phyloP scores from a whole-genome alignment of 2,329 filamentous ascomycete genomes.

The Phaeosphaeriaceae sp. region DNA sequence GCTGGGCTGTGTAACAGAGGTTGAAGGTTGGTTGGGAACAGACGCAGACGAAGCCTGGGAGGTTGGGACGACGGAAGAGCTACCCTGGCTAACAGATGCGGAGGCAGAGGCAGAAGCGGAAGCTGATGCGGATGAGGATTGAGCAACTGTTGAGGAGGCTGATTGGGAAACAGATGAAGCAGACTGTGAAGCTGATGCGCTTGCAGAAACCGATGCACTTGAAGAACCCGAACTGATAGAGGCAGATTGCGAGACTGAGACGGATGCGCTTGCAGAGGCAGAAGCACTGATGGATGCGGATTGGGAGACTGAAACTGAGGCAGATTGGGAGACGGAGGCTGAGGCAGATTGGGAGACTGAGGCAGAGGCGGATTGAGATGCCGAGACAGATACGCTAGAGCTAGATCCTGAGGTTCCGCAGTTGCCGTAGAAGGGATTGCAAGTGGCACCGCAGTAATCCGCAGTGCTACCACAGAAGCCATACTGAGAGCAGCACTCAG shows the following conservation, averaged over 20 bases:
- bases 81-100: slow-evolving; percentile 7
- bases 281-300: slow-evolving; percentile 5
- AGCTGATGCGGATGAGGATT: neutral
- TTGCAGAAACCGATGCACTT: slow-evolving; percentile 1
- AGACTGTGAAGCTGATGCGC: neutral
- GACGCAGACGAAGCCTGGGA: slow-evolving; percentile 8
- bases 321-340: slow-evolving; percentile 16
- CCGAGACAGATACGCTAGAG: slow-evolving; percentile 5
- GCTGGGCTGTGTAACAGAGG: slow-evolving; percentile 7
- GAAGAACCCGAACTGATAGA: slow-evolving; percentile 4
- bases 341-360: slow-evolving; percentile 6
- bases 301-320: slow-evolving; percentile 17
- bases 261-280: neutral
- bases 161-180: neutral
- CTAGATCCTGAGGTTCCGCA: slow-evolving; percentile 18
- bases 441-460: slow-evolving; percentile 19
- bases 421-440: slow-evolving; percentile 36
- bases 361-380: slow-evolving; percentile 11
- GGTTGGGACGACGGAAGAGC: slow-evolving; percentile 5
- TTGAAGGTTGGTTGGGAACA: slow-evolving; percentile 8
- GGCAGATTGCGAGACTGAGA: slow-evolving; percentile 3
- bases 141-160: neutral
- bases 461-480: slow-evolving; percentile 48
- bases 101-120: slow-evolving; percentile 9
- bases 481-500: slow-evolving; percentile 52